Conservation (phyloP, 2,329 filamentous ascomycete species). For the Plectosphaerella plurivora region DNA sequence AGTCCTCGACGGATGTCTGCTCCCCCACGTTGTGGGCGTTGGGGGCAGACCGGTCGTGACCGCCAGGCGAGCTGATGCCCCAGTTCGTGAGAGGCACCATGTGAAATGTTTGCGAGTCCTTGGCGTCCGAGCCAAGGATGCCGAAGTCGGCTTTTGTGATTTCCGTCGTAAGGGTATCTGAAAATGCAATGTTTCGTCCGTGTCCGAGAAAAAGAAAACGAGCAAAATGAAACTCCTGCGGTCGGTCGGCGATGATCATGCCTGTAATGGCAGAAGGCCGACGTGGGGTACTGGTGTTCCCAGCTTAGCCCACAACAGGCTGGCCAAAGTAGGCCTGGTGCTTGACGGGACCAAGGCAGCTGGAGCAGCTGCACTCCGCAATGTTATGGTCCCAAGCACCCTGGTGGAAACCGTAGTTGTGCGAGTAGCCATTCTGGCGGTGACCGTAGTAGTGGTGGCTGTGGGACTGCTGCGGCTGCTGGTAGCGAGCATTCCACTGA, state of each 20-base stretch:
- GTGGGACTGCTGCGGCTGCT: constrained; percentile 31
- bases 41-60: too few relatives aligned
- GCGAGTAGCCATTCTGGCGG: constrained; percentile 28
- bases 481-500: constrained; percentile 40
- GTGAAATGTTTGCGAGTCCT: too few relatives aligned
- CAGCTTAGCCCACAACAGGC: constrained; percentile 47
- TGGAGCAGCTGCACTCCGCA: constrained; percentile 45
- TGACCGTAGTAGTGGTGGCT: constrained; percentile 28
- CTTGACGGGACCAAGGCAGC: constrained; percentile 42
- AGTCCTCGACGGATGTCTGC: too few relatives aligned
- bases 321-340: constrained; percentile 48
- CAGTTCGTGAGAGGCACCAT: too few relatives aligned
- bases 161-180: constrained; percentile 16
- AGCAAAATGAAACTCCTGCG: not conserved
- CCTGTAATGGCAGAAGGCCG: not conserved
- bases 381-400: constrained; percentile 46
- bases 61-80: too few relatives aligned
- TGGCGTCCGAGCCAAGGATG: not conserved
- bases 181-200: constrained; percentile 15
- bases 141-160: constrained; percentile 5
- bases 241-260: not conserved
- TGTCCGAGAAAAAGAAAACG: constrained; percentile 10
- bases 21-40: too few relatives aligned
- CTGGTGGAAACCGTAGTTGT: constrained; percentile 39
- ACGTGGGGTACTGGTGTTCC: not conserved